Percentiles rank a stretch among this genome's conserved stretches.
Conservation (phyloP, 441 rosid species). For the Erodium chrysanthum region DNA sequence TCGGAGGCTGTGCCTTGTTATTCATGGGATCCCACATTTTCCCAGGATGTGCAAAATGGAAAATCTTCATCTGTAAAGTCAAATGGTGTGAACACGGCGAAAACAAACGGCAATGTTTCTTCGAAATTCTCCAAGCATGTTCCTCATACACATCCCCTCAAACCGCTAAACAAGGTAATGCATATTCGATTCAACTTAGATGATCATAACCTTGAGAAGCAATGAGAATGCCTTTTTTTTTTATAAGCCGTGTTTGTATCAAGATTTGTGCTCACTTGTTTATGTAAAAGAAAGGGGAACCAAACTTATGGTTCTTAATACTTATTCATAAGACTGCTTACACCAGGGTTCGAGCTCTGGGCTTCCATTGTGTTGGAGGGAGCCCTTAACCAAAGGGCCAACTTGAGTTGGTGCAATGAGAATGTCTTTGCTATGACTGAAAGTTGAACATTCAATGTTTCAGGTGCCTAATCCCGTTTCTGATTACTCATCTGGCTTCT, state of each 20-base stretch:
- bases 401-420: too few relatives aligned
- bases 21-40: neutral
- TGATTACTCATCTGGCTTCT: conserved; percentile 25
- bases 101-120: conserved; percentile 26
- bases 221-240: neutral
- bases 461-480: conserved; percentile 36
- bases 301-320: too few relatives aligned
- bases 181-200: neutral
- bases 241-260: too few relatives aligned
- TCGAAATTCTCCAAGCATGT: conserved; percentile 26
- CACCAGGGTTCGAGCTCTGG: too few relatives aligned
- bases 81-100: conserved; percentile 17
- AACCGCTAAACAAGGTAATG: conserved; percentile 37
- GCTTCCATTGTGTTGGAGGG: too few relatives aligned
- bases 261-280: too few relatives aligned
- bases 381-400: too few relatives aligned
- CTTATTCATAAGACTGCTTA: too few relatives aligned
- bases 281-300: too few relatives aligned
- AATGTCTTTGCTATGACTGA: neutral
- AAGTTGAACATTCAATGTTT: conserved; percentile 3
- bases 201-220: too few relatives aligned
- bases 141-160: conserved; percentile 22
- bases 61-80: neutral
- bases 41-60: neutral
- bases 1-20: conserved; percentile 6